These are phyloP conservation scores for Silene uniflora DNA, from an alignment of 148 eudicot species.

Conservation along the genomic window DNA sequence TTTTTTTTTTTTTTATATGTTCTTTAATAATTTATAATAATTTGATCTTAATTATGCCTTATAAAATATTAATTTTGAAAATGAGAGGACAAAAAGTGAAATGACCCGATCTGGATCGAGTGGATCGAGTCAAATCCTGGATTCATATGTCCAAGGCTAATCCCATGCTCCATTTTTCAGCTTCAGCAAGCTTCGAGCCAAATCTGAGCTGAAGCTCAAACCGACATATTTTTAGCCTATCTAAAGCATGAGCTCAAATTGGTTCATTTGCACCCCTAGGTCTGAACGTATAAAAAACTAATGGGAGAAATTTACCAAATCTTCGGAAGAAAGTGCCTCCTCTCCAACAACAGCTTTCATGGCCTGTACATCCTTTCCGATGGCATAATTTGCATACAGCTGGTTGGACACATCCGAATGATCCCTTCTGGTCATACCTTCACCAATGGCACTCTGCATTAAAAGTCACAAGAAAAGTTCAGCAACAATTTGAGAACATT, in stretches of 20 bases:
- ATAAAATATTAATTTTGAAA: too few species aligned
- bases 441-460: conserved; percentile 97
- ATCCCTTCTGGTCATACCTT: conserved; percentile 98
- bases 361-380: conserved; percentile 99
- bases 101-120: too few species aligned
- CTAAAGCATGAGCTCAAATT: not conserved
- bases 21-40: too few species aligned
- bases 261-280: not conserved
- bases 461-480: not conserved
- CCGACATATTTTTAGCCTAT: not conserved
- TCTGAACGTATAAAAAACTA: not conserved
- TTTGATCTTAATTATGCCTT: too few species aligned
- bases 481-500: not conserved
- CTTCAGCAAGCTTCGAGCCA: too few species aligned
- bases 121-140: too few species aligned
- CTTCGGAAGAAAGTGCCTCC: conserved; percentile 99
- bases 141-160: too few species aligned
- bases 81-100: too few species aligned
- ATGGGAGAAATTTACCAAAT: conserved; percentile 48
- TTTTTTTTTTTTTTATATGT: too few species aligned
- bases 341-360: conserved; percentile 99
- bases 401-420: conserved; percentile 99
- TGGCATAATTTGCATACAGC: conserved; percentile 98
- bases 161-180: too few species aligned
- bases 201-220: not conserved